A percentile compares a stretch with the other conserved stretches of the same genome.
Evolutionary conservation across 768 basidiomycete genomes (phyloP).

Genomic region (Tulasnella calospora): DNA sequence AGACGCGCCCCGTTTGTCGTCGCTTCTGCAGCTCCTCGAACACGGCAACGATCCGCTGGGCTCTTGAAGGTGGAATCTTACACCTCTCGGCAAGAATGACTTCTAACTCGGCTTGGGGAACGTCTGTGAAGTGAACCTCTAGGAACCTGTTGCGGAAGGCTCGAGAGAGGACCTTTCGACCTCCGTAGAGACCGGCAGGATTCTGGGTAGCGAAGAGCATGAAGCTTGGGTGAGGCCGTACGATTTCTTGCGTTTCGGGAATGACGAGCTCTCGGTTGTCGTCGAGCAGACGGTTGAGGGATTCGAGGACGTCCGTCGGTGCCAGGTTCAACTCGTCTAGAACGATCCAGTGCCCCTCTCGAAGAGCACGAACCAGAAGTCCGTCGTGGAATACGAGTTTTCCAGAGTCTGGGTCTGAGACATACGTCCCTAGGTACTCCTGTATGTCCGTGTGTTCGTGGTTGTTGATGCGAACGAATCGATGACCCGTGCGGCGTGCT

Average conservation of each 20-base stretch:
- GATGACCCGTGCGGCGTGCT: conserved; percentile 86
- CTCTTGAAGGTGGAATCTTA: conserved; percentile 89
- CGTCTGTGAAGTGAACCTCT: conserved; percentile 95
- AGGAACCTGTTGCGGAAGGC: conserved; percentile 97
- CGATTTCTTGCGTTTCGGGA: conserved; percentile 92
- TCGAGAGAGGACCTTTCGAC: conserved; percentile 87
- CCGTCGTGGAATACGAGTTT: conserved; percentile 94
- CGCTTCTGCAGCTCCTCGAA: conserved; percentile 91
- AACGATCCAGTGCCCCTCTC: conserved; percentile 94
- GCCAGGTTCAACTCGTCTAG: conserved; percentile 96
- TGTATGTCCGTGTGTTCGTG: conserved; percentile 99
- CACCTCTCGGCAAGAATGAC: conserved; percentile 90
- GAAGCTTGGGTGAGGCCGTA: conserved; percentile 90
- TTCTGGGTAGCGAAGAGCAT: conserved; percentile 99
- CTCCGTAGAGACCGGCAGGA: conserved; percentile 91
- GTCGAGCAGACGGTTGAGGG: conserved; percentile 91
- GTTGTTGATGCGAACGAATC: conserved; percentile 97
- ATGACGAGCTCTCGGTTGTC: conserved; percentile 96
- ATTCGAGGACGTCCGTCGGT: conserved; percentile 96
- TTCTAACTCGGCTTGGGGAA: conserved; percentile 89
- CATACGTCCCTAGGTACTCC: conserved; percentile 95
- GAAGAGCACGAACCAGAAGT: conserved; percentile 83
- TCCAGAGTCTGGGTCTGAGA: conserved; percentile 88
- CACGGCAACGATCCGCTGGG: conserved; percentile 81
- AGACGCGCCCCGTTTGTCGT: conserved; percentile 83